Evolutionary conservation across 345 rosid genomes (phyloP).

Genomic region (Gossypium herbaceum): DNA sequence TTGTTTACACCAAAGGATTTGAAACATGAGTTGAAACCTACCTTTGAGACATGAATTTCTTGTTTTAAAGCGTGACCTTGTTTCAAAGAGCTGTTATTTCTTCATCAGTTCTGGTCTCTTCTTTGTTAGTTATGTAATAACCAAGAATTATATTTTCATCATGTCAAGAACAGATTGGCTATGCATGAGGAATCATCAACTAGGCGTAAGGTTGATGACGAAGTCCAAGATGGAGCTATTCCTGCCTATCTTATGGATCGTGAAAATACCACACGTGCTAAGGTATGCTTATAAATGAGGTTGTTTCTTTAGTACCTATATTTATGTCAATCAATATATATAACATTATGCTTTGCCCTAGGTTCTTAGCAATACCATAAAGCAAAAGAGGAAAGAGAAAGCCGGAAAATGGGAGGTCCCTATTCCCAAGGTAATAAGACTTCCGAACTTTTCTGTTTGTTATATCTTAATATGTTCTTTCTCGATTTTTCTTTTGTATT

Average conservation of each 20-base stretch:
- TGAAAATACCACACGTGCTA: conserved; percentile 75
- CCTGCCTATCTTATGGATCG: conserved; percentile 97
- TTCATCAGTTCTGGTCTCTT: background rate
- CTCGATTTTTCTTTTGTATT: background rate
- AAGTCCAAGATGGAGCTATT: conserved; percentile 90
- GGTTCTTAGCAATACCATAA: conserved; percentile 90
- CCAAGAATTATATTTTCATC: background rate
- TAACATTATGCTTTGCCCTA: conserved; percentile 22
- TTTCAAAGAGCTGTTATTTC: background rate
- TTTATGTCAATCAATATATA: background rate
- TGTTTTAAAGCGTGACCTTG: background rate
- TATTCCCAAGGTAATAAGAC: conserved; percentile 60
- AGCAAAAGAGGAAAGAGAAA: conserved; percentile 94
- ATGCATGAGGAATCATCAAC: conserved; percentile 90
- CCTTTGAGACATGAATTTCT: background rate
- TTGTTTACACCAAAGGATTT: background rate
- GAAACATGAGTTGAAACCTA: background rate
- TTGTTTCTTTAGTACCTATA: background rate
- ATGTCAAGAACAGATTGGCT: conserved; percentile 48
- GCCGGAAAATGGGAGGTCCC: conserved; percentile 99
- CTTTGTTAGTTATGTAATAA: background rate
- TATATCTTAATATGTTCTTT: background rate
- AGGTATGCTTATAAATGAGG: conserved; percentile 35
- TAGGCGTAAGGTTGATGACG: conserved; percentile 79
- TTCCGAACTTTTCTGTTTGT: background rate